Evolutionary conservation across 257 asterid species (phyloP).

Genomic region (Cinchona pubescens): DNA sequence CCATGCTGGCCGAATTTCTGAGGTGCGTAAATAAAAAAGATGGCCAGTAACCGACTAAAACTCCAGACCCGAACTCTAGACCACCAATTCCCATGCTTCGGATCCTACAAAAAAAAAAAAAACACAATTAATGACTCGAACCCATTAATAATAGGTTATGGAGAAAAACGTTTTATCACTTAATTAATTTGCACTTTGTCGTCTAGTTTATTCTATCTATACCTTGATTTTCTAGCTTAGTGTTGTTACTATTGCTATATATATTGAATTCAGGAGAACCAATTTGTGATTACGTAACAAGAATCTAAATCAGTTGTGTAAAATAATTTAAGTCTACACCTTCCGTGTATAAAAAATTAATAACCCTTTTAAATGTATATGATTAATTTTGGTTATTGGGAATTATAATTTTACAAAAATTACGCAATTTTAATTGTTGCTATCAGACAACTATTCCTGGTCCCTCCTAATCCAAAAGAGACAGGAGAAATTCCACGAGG

Average conservation of each 20-base stretch:
- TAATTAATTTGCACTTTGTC: too few species aligned
- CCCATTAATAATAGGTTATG: too few species aligned
- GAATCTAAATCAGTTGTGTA: too few species aligned
- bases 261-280: not conserved
- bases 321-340: too few species aligned
- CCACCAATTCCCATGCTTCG: conserved; percentile 61
- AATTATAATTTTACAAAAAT: not conserved
- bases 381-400: not conserved
- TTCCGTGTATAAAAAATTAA: too few species aligned
- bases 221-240: not conserved
- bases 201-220: not conserved
- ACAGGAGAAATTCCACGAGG: not conserved
- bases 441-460: not conserved
- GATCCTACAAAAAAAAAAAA: conserved; percentile 34
- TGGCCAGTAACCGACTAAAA: conserved; percentile 53
- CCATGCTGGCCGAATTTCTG: conserved; percentile 42
- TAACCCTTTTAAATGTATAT: too few species aligned
- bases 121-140: too few species aligned
- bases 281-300: too few species aligned
- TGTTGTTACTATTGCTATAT: not conserved
- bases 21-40: conserved; percentile 43
- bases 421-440: not conserved
- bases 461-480: not conserved
- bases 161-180: too few species aligned
- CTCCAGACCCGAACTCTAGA: conserved; percentile 49